Evolutionary conservation across 345 rosid genomes (phyloP).

Genomic region (Lagerstroemia speciosa): DNA sequence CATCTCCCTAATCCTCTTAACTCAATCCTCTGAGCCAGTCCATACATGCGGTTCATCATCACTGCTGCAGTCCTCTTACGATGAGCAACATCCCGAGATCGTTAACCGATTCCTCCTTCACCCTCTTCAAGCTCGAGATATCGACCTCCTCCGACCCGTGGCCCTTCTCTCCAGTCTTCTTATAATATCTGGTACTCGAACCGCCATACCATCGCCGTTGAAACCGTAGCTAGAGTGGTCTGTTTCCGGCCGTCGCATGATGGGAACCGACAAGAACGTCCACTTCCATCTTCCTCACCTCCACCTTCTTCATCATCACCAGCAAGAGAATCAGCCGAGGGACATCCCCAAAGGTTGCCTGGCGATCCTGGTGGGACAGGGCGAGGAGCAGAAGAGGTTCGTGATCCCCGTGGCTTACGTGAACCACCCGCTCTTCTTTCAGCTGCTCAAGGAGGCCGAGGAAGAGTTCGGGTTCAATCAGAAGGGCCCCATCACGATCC

Average conservation of each 20-base stretch:
- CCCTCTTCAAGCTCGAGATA: constrained; percentile 61
- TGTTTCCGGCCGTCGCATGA: no score
- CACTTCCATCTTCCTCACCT: constrained; percentile 45
- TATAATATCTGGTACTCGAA: constrained; percentile 11
- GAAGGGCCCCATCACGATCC: constrained; percentile 69
- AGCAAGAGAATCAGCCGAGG: constrained; percentile 18
- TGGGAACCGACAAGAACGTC: constrained; percentile 13
- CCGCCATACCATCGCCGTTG: no score
- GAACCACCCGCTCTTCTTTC: constrained; percentile 67
- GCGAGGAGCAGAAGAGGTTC: constrained; percentile 59
- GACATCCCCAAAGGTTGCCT: constrained; percentile 74
- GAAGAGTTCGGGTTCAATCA: constrained; percentile 75
- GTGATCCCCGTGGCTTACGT: constrained; percentile 69
- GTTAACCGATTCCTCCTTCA: constrained; percentile 59
- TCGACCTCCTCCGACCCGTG: constrained; percentile 82
- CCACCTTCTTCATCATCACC: constrained; percentile 9
- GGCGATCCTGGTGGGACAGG: constrained; percentile 71
- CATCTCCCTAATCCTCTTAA: constrained; percentile 1
- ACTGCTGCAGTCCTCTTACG: constrained; percentile 31
- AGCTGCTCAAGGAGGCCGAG: constrained; percentile 63
- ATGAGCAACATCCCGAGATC: constrained; percentile 86
- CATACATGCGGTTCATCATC: constrained; percentile 14
- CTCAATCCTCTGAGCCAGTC: not conserved
- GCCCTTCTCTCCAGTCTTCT: constrained; percentile 52
- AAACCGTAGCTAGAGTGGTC: no score